phyloP scores from a whole-genome alignment of 345 rosid genomes.

The Rhizophora mangle region DNA sequence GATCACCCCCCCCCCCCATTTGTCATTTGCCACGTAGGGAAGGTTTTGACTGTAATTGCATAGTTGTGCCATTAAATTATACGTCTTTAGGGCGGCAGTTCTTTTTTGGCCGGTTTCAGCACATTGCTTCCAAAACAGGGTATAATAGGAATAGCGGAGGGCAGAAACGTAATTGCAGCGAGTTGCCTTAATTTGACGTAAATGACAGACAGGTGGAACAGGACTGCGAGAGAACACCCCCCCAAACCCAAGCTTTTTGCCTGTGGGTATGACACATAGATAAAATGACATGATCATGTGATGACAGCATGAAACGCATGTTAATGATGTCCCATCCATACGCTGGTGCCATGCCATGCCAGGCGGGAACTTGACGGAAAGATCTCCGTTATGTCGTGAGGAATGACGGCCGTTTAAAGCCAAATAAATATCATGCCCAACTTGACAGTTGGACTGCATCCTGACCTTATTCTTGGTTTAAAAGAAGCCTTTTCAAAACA shows the following conservation, averaged over 20 bases:
- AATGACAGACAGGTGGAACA: slow-evolving; percentile 17
- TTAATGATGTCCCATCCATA: background rate
- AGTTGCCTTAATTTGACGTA: slow-evolving; percentile 1
- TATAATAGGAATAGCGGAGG: background rate
- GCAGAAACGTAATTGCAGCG: background rate
- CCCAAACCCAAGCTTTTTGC: no score
- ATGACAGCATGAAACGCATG: background rate
- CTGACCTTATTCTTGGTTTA: slow-evolving; percentile 2
- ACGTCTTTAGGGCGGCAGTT: no score
- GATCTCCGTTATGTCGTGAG: slow-evolving; percentile 9
- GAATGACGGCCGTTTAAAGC: slow-evolving; percentile 31
- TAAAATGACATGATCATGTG: no score
- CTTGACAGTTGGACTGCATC: slow-evolving; percentile 25
- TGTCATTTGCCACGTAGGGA: background rate
- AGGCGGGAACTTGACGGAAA: slow-evolving; percentile 25
- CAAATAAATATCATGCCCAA: slow-evolving; percentile 9
- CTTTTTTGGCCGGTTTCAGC: no score
- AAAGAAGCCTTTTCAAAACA: slow-evolving; percentile 17
- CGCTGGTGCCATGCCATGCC: background rate
- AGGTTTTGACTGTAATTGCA: background rate
- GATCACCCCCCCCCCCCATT: background rate
- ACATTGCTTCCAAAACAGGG: background rate
- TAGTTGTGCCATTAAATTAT: no score
- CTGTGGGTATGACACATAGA: no score
- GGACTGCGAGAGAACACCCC: background rate